Percentiles rank a stretch among this genome's conserved stretches.
phyloP scores from a whole-genome alignment of 148 eudicot genomes.

The Vaccinium corymbosum region DNA sequence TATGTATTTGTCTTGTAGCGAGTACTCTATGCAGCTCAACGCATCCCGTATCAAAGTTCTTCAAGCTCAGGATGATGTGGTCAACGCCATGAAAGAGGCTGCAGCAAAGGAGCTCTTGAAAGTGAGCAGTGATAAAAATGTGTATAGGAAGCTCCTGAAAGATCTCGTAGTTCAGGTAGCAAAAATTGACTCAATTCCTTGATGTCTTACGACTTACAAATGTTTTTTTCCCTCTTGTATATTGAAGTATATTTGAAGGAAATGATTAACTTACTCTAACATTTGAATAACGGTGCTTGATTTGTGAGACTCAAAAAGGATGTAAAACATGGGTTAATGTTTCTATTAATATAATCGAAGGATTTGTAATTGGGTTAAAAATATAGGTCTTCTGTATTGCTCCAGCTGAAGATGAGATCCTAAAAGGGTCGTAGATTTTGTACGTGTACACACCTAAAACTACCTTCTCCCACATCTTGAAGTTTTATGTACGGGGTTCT shows the following conservation, averaged over 20 bases:
- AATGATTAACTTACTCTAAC: not conserved
- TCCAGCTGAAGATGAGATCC: not conserved
- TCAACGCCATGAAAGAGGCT: conserved; percentile 81
- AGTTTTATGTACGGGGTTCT: not conserved
- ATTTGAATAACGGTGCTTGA: not conserved
- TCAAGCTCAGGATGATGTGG: conserved; percentile 98
- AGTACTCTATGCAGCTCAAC: conserved; percentile 98
- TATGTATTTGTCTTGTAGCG: conserved; percentile 44
- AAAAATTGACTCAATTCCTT: not conserved
- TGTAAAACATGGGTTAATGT: not conserved
- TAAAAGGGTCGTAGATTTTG: not conserved
- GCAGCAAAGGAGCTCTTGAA: conserved; percentile 77
- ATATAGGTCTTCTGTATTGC: not conserved
- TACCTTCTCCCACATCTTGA: not conserved
- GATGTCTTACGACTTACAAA: not conserved
- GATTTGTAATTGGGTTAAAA: too few relatives aligned
- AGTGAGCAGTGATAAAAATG: conserved; percentile 57
- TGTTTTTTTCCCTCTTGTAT: not conserved
- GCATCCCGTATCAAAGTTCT: conserved; percentile 98
- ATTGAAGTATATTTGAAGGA: not conserved
- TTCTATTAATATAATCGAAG: too few relatives aligned
- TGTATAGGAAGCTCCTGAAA: conserved; percentile 59
- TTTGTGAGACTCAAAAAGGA: not conserved
- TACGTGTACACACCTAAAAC: not conserved
- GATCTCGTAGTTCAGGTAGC: conserved; percentile 85